phyloP scores from a whole-genome alignment of 352 stramenopile species.

The Phytopythium helicoides region DNA sequence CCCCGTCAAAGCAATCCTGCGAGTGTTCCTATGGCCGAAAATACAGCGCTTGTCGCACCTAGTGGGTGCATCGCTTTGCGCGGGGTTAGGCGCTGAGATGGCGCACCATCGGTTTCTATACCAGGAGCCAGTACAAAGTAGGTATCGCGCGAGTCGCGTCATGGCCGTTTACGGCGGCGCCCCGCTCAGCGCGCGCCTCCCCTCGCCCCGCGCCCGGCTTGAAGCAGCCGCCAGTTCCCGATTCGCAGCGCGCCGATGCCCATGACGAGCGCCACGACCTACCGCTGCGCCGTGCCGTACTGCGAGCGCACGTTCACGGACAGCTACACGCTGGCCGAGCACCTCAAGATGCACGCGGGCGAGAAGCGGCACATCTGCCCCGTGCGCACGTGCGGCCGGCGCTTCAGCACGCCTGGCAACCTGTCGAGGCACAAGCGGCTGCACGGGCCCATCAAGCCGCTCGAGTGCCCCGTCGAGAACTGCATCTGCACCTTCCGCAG shows the following conservation, averaged over 20 bases:
- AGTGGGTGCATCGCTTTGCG: background rate
- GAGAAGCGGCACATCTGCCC: constrained; percentile 50
- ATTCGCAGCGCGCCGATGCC: background rate
- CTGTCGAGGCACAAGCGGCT: constrained; percentile 59
- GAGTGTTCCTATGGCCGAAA: too few relatives aligned
- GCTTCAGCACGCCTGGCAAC: constrained; percentile 59
- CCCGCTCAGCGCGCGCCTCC: too few relatives aligned
- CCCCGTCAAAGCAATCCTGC: too few relatives aligned
- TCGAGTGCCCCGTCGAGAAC: constrained; percentile 38
- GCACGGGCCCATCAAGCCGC: constrained; percentile 46
- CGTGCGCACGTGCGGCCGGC: constrained; percentile 40
- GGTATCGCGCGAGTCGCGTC: too few relatives aligned
- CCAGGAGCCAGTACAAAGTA: background rate
- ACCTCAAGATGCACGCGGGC: constrained; percentile 44
- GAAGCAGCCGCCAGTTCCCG: too few relatives aligned
- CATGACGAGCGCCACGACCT: constrained; percentile 9
- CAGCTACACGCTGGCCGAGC: constrained; percentile 40
- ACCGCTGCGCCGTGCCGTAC: constrained; percentile 33
- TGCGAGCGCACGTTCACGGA: constrained; percentile 26
- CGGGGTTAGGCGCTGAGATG: constrained; percentile 4
- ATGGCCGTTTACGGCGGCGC: too few relatives aligned
- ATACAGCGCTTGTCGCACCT: background rate
- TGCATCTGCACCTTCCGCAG: constrained; percentile 55
- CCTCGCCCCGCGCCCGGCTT: too few relatives aligned
- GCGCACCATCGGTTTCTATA: background rate